Conservation (phyloP, 1,139 yeast genomes). For the Pichia sp. region DNA sequence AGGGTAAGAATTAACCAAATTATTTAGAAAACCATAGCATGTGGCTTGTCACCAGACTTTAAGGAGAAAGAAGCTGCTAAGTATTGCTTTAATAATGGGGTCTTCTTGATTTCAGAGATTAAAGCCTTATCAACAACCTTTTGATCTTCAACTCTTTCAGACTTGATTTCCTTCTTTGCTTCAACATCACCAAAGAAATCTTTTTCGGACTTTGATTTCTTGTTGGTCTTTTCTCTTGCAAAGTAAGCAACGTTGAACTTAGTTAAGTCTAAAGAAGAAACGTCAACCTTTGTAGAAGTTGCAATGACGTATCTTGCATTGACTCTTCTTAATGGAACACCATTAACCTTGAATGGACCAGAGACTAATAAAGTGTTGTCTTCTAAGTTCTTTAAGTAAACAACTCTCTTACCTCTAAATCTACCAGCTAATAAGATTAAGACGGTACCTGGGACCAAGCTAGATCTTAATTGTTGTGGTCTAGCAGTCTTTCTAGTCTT, state of each 20-base stretch:
- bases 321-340: slow-evolving; percentile 99
- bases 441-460: slow-evolving; percentile 98
- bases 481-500: slow-evolving; percentile 85
- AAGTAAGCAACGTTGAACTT: slow-evolving; percentile 95
- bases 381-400: slow-evolving; percentile 94
- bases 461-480: slow-evolving; percentile 95
- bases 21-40: slow-evolving; percentile 88
- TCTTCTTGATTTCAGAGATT: slow-evolving; percentile 91
- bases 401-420: slow-evolving; percentile 99
- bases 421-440: slow-evolving; percentile 98
- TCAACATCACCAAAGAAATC: slow-evolving; percentile 84
- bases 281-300: slow-evolving; percentile 86
- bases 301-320: slow-evolving; percentile 99
- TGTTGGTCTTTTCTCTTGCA: slow-evolving; percentile 87
- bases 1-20: slow-evolving; percentile 12
- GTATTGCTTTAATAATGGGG: slow-evolving; percentile 97
- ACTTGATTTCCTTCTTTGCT: slow-evolving; percentile 81
- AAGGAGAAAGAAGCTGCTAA: slow-evolving; percentile 94
- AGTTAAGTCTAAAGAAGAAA: slow-evolving; percentile 75
- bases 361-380: slow-evolving; percentile 97
- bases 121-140: slow-evolving; percentile 93
- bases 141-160: slow-evolving; percentile 98
- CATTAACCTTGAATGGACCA: slow-evolving; percentile 99
- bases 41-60: slow-evolving; percentile 99
- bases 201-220: slow-evolving; percentile 83